These are phyloP conservation scores for Phaeoacremonium minimum DNA, from an alignment of 2,329 filamentous ascomycete species.

Conservation along the genomic window DNA sequence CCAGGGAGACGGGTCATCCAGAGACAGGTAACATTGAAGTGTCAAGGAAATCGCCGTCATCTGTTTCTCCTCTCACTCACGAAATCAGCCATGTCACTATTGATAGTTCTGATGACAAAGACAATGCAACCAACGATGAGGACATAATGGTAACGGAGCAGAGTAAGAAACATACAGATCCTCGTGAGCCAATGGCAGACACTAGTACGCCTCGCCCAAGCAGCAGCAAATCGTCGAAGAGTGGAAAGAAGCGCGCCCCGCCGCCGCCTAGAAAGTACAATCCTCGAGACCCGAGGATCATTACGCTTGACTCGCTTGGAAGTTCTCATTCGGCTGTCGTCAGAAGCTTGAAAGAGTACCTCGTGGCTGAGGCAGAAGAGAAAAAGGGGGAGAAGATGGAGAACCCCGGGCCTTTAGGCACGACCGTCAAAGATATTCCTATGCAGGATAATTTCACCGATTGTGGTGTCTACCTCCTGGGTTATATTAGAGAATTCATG, in stretches of 20 bases:
- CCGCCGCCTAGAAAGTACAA: conserved; percentile 34
- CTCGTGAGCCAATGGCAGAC: neutral
- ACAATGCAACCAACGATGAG: conserved; percentile 1
- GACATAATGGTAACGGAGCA: neutral
- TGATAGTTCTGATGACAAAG: conserved; percentile 2
- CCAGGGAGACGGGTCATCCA: neutral
- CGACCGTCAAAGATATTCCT: conserved; percentile 73
- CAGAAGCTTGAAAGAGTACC: conserved; percentile 68
- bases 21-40: neutral
- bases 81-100: conserved; percentile 5
- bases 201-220: conserved; percentile 4
- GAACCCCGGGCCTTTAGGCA: conserved; percentile 32
- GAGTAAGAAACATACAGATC: too few relatives aligned
- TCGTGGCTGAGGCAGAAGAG: conserved; percentile 66
- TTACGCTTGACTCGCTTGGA: conserved; percentile 86
- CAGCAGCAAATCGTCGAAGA: conserved; percentile 18
- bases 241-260: conserved; percentile 24
- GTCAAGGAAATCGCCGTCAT: conserved; percentile 8
- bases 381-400: conserved; percentile 44
- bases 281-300: conserved; percentile 61
- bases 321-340: conserved; percentile 59
- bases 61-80: conserved; percentile 5
- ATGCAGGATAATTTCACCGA: conserved; percentile 81
- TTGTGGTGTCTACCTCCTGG: conserved; percentile 82
- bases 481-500: conserved; percentile 80